A percentile compares a stretch with the other conserved stretches of the same genome.
Conservation (phyloP, 75 land plant genomes). For the Pinus tabuliformis region DNA sequence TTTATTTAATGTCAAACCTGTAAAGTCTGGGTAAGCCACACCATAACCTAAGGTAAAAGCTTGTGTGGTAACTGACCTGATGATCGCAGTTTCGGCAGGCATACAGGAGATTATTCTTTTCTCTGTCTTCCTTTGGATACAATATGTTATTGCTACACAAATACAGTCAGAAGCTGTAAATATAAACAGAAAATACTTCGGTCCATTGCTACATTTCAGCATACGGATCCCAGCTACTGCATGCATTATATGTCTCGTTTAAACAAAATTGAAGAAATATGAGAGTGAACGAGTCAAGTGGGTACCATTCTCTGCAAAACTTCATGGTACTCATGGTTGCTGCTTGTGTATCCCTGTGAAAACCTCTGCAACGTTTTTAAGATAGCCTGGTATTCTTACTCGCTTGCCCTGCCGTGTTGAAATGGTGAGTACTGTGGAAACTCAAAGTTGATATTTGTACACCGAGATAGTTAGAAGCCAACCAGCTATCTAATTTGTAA, state of each 20-base stretch:
- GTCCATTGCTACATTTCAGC: neutral
- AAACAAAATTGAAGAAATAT: neutral
- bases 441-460: too few species aligned
- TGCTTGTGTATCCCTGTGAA: too few species aligned
- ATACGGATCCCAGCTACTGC: neutral
- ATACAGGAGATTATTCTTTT: slow-evolving; percentile 76
- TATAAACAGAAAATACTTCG: neutral
- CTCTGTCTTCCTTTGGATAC: slow-evolving; percentile 85
- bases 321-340: slow-evolving; percentile 26
- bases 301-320: slow-evolving; percentile 23
- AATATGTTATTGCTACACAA: slow-evolving; percentile 79
- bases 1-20: too few species aligned
- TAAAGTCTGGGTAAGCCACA: too few species aligned
- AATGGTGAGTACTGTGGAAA: too few species aligned
- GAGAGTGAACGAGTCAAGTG: neutral
- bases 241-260: too few species aligned
- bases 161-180: neutral
- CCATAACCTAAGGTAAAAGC: too few species aligned
- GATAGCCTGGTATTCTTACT: too few species aligned
- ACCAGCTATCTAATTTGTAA: too few species aligned
- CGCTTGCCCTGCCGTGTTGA: too few species aligned
- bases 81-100: slow-evolving; percentile 95
- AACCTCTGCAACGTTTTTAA: too few species aligned
- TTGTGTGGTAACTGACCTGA: slow-evolving; percentile 48
- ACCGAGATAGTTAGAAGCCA: too few species aligned